Conservation (phyloP, 148 eudicot species). For the Fagopyrum homotropicum region DNA sequence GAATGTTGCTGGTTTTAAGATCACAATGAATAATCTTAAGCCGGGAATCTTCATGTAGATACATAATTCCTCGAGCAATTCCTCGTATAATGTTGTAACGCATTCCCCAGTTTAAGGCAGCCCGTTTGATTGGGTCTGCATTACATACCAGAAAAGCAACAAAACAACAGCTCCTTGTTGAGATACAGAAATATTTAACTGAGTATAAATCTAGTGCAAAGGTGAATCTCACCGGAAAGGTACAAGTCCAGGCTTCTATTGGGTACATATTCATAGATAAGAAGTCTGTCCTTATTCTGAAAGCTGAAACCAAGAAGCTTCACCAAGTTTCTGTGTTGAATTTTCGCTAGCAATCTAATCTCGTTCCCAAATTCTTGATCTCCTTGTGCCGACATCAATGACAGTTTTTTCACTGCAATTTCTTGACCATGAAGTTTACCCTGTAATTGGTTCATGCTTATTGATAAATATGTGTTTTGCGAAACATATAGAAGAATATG, state of each 20-base stretch:
- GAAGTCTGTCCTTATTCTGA: not conserved
- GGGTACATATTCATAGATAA: not conserved
- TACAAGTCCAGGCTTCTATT: not conserved
- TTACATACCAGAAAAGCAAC: too few relatives aligned
- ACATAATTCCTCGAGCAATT: not conserved
- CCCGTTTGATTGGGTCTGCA: not conserved
- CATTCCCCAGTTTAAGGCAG: not conserved
- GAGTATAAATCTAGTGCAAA: too few relatives aligned
- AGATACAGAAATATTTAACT: too few relatives aligned
- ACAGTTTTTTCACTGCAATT: not conserved
- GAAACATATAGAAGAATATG: too few relatives aligned
- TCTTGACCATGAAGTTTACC: not conserved
- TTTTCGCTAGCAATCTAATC: not conserved
- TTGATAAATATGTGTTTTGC: too few relatives aligned
- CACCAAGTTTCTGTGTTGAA: not conserved
- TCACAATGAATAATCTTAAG: not conserved
- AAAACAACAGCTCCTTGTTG: too few relatives aligned
- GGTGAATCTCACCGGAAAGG: not conserved
- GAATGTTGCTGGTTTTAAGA: not conserved
- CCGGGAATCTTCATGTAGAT: not conserved
- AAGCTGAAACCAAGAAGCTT: not conserved
- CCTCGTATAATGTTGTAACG: not conserved
- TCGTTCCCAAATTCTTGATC: not conserved
- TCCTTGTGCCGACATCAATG: not conserved
- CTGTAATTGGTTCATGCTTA: not conserved